These are phyloP conservation scores for Herpetospermum pedunculosum DNA, from an alignment of 306 rosid genomes.

Conservation along the genomic window DNA sequence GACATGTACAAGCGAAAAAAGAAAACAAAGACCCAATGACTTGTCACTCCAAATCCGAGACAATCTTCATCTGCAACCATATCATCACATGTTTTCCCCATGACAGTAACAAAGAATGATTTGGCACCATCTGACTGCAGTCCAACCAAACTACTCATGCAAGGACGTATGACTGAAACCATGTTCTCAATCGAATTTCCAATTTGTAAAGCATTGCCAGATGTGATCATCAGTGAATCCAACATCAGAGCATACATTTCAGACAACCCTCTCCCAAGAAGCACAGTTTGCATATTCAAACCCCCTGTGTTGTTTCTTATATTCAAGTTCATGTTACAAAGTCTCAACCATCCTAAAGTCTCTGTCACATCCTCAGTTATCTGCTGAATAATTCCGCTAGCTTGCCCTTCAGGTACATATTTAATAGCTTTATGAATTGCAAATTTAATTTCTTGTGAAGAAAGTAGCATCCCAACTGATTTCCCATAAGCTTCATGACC, in stretches of 20 bases:
- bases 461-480: slow-evolving; percentile 55
- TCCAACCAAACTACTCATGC: slow-evolving; percentile 54
- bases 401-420: slow-evolving; percentile 85
- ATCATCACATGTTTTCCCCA: slow-evolving; percentile 25
- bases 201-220: slow-evolving; percentile 48
- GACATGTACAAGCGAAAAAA: slow-evolving; percentile 66
- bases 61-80: slow-evolving; percentile 28
- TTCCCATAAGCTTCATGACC: slow-evolving; percentile 35
- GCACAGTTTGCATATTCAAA: slow-evolving; percentile 40
- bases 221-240: slow-evolving; percentile 58
- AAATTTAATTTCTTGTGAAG: slow-evolving; percentile 40
- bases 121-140: slow-evolving; percentile 37
- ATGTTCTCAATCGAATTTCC: slow-evolving; percentile 52
- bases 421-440: slow-evolving; percentile 44
- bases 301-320: slow-evolving; percentile 5
- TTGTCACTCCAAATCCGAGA: slow-evolving; percentile 36
- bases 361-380: slow-evolving; percentile 51
- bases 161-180: slow-evolving; percentile 38
- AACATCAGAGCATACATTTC: slow-evolving; percentile 59
- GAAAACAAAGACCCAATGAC: slow-evolving; percentile 60
- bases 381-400: slow-evolving; percentile 45
- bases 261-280: slow-evolving; percentile 69
- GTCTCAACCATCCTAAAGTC: slow-evolving; percentile 58
- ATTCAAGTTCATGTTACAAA: slow-evolving; percentile 23
- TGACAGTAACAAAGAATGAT: slow-evolving; percentile 41